phyloP scores from a whole-genome alignment of 176 grass and related monocot genomes.

The Juncus inflexus region DNA sequence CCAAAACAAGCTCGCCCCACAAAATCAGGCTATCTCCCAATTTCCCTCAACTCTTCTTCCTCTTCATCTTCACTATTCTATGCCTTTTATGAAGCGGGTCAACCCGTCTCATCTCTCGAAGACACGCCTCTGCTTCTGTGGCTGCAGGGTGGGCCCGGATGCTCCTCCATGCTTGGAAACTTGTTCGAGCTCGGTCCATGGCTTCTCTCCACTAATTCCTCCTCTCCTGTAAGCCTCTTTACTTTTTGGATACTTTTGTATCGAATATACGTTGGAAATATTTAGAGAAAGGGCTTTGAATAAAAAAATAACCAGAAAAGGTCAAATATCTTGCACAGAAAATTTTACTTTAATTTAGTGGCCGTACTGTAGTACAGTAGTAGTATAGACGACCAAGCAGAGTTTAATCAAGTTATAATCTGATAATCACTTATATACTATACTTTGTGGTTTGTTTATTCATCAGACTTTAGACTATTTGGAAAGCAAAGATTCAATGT shows the following conservation, averaged over 20 bases:
- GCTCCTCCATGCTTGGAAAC: conserved; percentile 57
- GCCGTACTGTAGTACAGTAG: no score
- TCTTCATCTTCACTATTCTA: conserved; percentile 42
- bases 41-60: conserved; percentile 13
- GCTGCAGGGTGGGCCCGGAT: conserved; percentile 63
- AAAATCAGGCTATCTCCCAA: conserved; percentile 50
- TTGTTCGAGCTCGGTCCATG: conserved; percentile 58
- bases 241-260: neutral
- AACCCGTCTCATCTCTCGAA: conserved; percentile 30
- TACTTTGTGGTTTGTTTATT: no score
- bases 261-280: no score
- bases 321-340: no score
- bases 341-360: no score
- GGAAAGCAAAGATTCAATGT: no score
- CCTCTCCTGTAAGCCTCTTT: conserved; percentile 9
- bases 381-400: no score
- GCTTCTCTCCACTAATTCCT: conserved; percentile 31
- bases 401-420: no score
- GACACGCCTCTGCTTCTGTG: conserved; percentile 53
- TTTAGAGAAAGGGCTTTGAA: no score
- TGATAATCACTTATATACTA: no score
- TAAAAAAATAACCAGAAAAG: no score
- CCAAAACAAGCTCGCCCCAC: conserved; percentile 37
- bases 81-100: conserved; percentile 63
- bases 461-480: no score